Evolutionary conservation across 148 eudicot genomes (phyloP).

Genomic region (Rhododendron ovatum): DNA sequence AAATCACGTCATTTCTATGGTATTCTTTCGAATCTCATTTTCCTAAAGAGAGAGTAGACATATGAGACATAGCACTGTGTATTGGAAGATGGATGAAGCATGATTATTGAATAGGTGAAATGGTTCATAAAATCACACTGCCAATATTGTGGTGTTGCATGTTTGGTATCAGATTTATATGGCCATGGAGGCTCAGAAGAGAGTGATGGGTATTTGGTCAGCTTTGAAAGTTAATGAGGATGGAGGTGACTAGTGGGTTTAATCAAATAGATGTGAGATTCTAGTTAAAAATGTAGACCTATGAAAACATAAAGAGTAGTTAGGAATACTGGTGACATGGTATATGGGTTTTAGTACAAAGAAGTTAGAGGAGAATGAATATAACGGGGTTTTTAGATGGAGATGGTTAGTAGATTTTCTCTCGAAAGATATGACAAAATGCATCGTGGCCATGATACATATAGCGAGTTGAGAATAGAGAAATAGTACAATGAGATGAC

Average conservation of each 20-base stretch:
- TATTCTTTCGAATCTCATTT: too few species aligned
- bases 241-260: background rate
- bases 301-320: background rate
- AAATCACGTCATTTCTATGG: too few species aligned
- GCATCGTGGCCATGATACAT: background rate
- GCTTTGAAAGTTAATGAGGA: background rate
- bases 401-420: background rate
- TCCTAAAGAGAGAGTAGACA: too few species aligned
- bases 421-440: background rate
- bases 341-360: background rate
- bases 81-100: too few species aligned
- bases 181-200: too few species aligned
- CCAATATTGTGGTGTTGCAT: too few species aligned
- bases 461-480: background rate
- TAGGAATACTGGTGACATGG: background rate
- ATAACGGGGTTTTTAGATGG: background rate
- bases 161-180: too few species aligned
- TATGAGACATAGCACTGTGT: too few species aligned
- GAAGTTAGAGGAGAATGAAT: background rate
- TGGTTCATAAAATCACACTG: too few species aligned
- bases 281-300: background rate
- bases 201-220: background rate
- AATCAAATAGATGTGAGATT: background rate
- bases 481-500: background rate
- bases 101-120: too few species aligned